A percentile compares a stretch with the other conserved stretches of the same genome.
Conservation (phyloP, 345 rosid genomes). For the Eucalyptus fibrosa region DNA sequence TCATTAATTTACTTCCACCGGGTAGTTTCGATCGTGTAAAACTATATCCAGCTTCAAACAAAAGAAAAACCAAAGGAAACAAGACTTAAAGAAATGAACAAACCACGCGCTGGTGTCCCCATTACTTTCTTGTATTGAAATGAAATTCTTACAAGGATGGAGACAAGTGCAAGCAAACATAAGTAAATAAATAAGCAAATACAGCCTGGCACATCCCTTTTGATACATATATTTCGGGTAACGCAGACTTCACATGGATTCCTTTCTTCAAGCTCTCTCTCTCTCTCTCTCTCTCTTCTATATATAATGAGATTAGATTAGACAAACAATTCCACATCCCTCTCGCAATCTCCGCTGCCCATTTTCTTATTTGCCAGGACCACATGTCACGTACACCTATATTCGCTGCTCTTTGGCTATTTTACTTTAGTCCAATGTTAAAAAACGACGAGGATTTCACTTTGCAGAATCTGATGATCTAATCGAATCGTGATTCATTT, state of each 20-base stretch:
- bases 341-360: neutral
- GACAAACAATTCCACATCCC: neutral
- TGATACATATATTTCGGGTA: neutral
- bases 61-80: neutral
- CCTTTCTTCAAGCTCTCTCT: slow-evolving; percentile 2
- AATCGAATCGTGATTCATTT: neutral
- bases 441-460: neutral
- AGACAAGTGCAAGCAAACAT: slow-evolving; percentile 18
- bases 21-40: neutral
- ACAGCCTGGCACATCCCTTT: slow-evolving; percentile 29
- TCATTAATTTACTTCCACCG: neutral
- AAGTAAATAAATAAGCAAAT: slow-evolving; percentile 1
- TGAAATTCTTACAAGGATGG: neutral
- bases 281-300: neutral
- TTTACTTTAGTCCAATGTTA: neutral
- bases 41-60: neutral
- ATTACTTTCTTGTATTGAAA: neutral
- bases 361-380: neutral
- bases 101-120: neutral
- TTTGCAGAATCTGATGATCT: neutral
- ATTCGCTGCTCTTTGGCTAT: neutral
- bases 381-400: neutral
- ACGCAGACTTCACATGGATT: slow-evolving; percentile 47
- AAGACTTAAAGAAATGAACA: neutral
- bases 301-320: neutral